These are phyloP conservation scores for Leishmania tropica DNA, from an alignment of 208 protist species.

Conservation along the genomic window DNA sequence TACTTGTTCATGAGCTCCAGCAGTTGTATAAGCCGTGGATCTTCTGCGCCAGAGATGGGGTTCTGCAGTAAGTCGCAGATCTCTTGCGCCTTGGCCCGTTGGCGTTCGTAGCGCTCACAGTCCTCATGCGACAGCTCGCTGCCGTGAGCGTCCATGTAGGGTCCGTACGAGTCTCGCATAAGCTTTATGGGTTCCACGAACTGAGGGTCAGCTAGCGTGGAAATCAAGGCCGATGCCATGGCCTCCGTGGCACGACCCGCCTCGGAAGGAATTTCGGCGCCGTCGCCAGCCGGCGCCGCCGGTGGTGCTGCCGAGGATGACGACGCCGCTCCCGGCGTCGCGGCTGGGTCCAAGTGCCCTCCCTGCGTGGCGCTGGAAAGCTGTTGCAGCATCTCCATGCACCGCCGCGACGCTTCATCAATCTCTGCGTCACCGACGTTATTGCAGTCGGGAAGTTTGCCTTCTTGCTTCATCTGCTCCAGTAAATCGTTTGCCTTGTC, in stretches of 20 bases:
- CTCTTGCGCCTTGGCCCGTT: slow-evolving; percentile 47
- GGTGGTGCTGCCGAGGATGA: slow-evolving; percentile 10
- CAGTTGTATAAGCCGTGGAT: slow-evolving; percentile 45
- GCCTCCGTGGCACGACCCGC: slow-evolving; percentile 19
- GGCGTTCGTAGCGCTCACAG: slow-evolving; percentile 47
- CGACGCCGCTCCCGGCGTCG: neutral
- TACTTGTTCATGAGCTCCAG: slow-evolving; percentile 75
- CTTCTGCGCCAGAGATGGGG: slow-evolving; percentile 49
- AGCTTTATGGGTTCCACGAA: slow-evolving; percentile 60
- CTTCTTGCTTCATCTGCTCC: slow-evolving; percentile 42
- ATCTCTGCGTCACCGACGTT: slow-evolving; percentile 31
- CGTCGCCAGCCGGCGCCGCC: neutral
- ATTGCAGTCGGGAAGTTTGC: slow-evolving; percentile 14
- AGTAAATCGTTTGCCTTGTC: slow-evolving; percentile 45
- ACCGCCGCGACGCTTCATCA: slow-evolving; percentile 34
- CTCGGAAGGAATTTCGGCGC: neutral
- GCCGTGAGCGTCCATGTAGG: slow-evolving; percentile 51
- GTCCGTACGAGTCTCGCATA: slow-evolving; percentile 69
- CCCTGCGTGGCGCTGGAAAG: slow-evolving; percentile 17
- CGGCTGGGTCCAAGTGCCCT: neutral
- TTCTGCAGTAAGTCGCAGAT: slow-evolving; percentile 65
- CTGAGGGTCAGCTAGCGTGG: slow-evolving; percentile 50
- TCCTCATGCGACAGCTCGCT: slow-evolving; percentile 43
- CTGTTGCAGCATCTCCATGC: slow-evolving; percentile 41
- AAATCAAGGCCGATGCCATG: slow-evolving; percentile 53